Conservation (phyloP, 2,329 filamentous ascomycete species). For the Amphichorda felina region DNA sequence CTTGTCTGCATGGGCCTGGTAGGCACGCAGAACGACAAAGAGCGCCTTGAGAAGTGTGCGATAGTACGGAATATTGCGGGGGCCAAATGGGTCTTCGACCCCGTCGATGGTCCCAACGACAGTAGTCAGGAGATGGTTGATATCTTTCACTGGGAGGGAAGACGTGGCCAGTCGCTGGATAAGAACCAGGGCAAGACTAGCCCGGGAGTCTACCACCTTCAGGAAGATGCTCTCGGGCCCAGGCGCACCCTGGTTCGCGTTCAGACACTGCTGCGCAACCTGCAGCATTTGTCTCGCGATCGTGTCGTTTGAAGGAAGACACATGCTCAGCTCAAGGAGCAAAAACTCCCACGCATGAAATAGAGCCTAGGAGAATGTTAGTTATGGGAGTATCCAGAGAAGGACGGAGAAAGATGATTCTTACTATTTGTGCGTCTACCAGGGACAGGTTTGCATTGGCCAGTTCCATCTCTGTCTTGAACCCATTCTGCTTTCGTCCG, state of each 20-base stretch:
- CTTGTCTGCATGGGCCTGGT: constrained; percentile 27
- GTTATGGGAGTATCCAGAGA: constrained; percentile 7
- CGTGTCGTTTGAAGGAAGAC: constrained; percentile 35
- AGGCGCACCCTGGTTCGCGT: constrained; percentile 60
- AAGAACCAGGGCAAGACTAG: constrained; percentile 71
- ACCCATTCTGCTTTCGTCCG: constrained; percentile 57
- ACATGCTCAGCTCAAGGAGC: constrained; percentile 68
- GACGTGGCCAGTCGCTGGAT: constrained; percentile 65
- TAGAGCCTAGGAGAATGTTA: constrained; percentile 43
- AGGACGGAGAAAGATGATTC: constrained; percentile 16
- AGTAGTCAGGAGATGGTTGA: constrained; percentile 36
- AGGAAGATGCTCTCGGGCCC: constrained; percentile 75
- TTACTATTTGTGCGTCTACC: constrained; percentile 81
- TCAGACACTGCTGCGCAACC: constrained; percentile 66
- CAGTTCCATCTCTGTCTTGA: constrained; percentile 68
- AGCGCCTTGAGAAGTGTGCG: constrained; percentile 74
- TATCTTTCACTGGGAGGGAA: constrained; percentile 34
- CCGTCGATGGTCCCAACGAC: constrained; percentile 39
- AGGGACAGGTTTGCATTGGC: constrained; percentile 87
- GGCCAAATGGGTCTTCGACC: constrained; percentile 40
- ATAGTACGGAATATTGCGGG: constrained; percentile 56
- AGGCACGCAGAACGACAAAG: constrained; percentile 67
- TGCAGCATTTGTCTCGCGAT: constrained; percentile 61
- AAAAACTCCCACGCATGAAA: constrained; percentile 86
- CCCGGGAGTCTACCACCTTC: constrained; percentile 61